Evolutionary conservation across 176 grass and related monocot species (phyloP).

Genomic region (Pharus latifolius): DNA sequence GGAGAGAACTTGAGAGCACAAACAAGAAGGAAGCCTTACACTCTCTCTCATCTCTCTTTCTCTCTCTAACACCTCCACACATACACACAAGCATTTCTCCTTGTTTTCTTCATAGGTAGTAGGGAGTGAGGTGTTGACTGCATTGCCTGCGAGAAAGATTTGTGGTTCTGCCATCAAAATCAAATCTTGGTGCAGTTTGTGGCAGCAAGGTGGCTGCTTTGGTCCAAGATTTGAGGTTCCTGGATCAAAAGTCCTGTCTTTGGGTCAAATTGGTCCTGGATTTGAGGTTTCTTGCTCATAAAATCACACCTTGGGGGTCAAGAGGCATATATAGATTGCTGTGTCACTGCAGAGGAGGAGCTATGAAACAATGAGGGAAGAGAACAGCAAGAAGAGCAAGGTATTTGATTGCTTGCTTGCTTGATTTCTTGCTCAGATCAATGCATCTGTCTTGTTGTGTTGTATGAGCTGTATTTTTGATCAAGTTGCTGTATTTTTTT

Average conservation of each 20-base stretch:
- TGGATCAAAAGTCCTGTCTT: not conserved
- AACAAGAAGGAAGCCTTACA: not conserved
- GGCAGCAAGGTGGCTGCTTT: not conserved
- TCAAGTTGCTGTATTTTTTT: slow-evolving; percentile 19
- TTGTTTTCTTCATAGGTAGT: not conserved
- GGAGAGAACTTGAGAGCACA: slow-evolving; percentile 18
- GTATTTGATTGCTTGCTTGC: slow-evolving; percentile 7
- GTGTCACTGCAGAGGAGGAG: slow-evolving; percentile 15
- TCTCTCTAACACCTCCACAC: not conserved
- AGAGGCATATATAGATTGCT: slow-evolving; percentile 3
- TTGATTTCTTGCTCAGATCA: not conserved
- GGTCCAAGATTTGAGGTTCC: not conserved
- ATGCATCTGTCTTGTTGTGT: not conserved
- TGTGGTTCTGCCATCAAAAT: not conserved
- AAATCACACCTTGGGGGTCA: not conserved
- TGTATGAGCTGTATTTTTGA: not conserved
- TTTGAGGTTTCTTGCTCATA: not conserved
- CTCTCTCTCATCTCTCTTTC: slow-evolving; percentile 14
- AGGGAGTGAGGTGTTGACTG: not conserved
- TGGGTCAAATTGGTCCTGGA: not conserved
- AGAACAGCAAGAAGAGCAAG: slow-evolving; percentile 71
- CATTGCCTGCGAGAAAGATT: slow-evolving; percentile 16
- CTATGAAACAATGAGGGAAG: slow-evolving; percentile 70
- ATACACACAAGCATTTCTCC: not conserved
- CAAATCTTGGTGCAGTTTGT: slow-evolving; percentile 6